A percentile compares a stretch with the other conserved stretches of the same genome.
These are phyloP conservation scores for Lentinula edodes DNA, from an alignment of 768 basidiomycete species.

Conservation along the genomic window DNA sequence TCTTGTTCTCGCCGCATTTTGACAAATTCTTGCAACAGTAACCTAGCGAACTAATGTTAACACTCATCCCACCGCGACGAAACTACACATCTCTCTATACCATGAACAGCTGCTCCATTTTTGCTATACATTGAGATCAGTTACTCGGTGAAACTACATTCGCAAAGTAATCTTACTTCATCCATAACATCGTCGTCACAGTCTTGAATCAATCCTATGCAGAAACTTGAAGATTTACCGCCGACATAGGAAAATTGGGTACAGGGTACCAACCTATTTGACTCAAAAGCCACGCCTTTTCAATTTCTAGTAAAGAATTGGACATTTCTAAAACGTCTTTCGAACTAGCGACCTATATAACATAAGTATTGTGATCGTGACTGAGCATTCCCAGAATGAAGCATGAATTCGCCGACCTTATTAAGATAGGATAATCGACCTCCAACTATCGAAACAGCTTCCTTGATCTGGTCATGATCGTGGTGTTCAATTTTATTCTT, in stretches of 20 bases:
- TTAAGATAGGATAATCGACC: constrained; percentile 78
- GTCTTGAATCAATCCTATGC: constrained; percentile 61
- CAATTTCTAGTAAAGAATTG: constrained; percentile 57
- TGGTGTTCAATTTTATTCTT: constrained; percentile 20
- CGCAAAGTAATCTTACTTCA: constrained; percentile 47
- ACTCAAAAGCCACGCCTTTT: constrained; percentile 76
- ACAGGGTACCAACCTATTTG: constrained; percentile 50
- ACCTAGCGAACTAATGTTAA: constrained; percentile 19
- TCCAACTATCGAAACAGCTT: constrained; percentile 61
- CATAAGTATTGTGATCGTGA: neutral
- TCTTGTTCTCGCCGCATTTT: constrained; percentile 48
- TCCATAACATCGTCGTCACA: constrained; percentile 88
- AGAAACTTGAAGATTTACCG: neutral
- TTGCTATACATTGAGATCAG: constrained; percentile 37
- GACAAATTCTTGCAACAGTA: constrained; percentile 70
- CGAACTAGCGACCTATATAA: constrained; percentile 45
- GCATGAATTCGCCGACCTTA: constrained; percentile 28
- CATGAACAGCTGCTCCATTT: constrained; percentile 82
- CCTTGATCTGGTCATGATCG: constrained; percentile 28
- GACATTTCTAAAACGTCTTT: constrained; percentile 61
- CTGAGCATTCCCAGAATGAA: neutral
- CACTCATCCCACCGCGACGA: neutral
- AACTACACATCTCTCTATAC: neutral
- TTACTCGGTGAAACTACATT: neutral
- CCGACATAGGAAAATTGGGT: neutral